phyloP scores from a whole-genome alignment of 371 early-diverging fungal genomes.

The Parasitella parasitica region DNA sequence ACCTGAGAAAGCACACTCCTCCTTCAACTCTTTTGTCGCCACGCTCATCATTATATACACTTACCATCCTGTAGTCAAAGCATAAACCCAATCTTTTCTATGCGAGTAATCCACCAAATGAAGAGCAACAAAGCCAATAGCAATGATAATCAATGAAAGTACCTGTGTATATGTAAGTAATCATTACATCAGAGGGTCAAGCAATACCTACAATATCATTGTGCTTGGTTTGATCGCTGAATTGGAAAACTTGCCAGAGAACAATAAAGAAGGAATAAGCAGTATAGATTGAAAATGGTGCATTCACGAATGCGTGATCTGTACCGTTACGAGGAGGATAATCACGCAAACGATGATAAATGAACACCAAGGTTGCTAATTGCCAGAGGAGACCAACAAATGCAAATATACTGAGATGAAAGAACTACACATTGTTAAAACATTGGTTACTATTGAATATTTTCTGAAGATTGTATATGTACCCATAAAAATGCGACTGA shows the following conservation, averaged over 20 bases:
- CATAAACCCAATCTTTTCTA: conserved; percentile 50
- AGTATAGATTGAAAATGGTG: conserved; percentile 51
- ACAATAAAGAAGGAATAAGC: conserved; percentile 32
- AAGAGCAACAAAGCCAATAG: conserved; percentile 40
- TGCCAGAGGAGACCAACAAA: conserved; percentile 46
- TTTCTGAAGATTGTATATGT: not conserved
- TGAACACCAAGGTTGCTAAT: conserved; percentile 37
- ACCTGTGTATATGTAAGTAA: conserved; percentile 18
- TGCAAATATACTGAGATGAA: conserved; percentile 39
- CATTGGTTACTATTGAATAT: not conserved
- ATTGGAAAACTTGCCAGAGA: conserved; percentile 42
- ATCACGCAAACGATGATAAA: conserved; percentile 45
- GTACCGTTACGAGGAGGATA: conserved; percentile 45
- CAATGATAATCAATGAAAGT: conserved; percentile 30
- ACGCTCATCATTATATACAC: not conserved
- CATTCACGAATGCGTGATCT: conserved; percentile 40
- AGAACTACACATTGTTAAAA: conserved; percentile 27
- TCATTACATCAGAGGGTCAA: not conserved
- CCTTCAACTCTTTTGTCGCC: not conserved
- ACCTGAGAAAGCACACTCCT: not conserved
- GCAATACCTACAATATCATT: conserved; percentile 28
- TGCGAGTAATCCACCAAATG: conserved; percentile 48
- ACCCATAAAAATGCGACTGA: conserved; percentile 38
- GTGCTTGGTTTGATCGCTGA: conserved; percentile 30
- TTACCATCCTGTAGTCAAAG: conserved; percentile 50